phyloP scores from a whole-genome alignment of 768 basidiomycete species.

The Suillus decipiens region DNA sequence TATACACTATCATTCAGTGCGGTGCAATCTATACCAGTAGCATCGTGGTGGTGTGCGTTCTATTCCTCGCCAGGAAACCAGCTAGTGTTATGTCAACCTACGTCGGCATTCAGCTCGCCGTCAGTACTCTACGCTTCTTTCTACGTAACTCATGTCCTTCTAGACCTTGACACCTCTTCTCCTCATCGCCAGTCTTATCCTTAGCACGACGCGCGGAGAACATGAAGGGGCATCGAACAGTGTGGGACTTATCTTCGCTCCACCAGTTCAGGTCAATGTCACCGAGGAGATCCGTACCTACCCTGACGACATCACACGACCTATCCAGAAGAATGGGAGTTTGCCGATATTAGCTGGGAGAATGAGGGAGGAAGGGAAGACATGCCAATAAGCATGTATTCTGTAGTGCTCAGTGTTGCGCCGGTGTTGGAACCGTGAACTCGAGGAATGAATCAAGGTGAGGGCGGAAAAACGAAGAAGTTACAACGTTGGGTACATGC shows the following conservation, averaged over 20 bases:
- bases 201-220: background rate
- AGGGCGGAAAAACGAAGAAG: background rate
- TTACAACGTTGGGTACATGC: background rate
- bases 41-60: conserved; percentile 15
- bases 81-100: conserved; percentile 4
- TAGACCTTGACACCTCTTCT: conserved; percentile 5
- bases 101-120: conserved; percentile 2
- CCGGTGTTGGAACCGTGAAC: background rate
- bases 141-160: background rate
- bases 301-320: background rate
- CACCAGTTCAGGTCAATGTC: background rate
- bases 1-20: conserved; percentile 23
- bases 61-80: conserved; percentile 6
- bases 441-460: background rate
- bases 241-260: background rate
- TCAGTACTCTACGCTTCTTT: background rate
- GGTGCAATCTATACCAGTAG: conserved; percentile 17
- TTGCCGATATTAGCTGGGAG: background rate
- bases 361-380: background rate
- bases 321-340: background rate
- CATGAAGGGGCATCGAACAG: too few relatives aligned
- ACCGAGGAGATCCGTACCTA: background rate
- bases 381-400: background rate
- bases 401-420: background rate
- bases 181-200: background rate